Evolutionary conservation across 2,329 filamentous ascomycete species (phyloP), one percentile per base, ranked within the genome.

Genomic region (Diaporthe longicolla): DNA sequence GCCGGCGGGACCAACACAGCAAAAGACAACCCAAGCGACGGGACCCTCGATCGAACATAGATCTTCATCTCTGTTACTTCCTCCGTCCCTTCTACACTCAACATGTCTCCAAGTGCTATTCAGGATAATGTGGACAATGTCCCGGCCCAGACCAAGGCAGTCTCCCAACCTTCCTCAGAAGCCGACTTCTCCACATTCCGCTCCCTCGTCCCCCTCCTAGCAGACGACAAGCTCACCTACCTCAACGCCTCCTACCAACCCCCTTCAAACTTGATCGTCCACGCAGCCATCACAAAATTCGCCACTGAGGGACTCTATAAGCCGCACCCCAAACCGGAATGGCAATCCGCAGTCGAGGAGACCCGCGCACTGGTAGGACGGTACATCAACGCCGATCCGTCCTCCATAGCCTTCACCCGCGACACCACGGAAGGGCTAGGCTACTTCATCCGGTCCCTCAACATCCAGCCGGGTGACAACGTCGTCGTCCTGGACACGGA

Each of bases 391-490:
- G 76, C 81, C n/a, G 74, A 79, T 3, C 68, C 76, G 1, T 65
- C 76, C 0, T 72, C 76, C 2, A 76, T 83, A 21, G 78, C 80
- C 3, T 79, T 82, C 57, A 81, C 80, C 0, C 77, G 81, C 3
- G 81, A 83, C 63, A 82, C 82, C 0, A 83, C 82, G 1, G 82
- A 83, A 57, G 81, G 76, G 0, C 73, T 82, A 0, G 78, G 78
- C 3, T 73, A 70, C 40, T 82, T 83, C 71, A 79, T 81, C 52
- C 77, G 75, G 7, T 73, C 76, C 24, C 17, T 82, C 6, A 40
- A 48, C 1, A 77, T 82, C 35, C 11, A 71, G 3, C 71, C 74
- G 1, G 81, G 82, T 6, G 81, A 82, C 50, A 83, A 83, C 37
- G 79, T 82, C 9, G 79, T 82, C 5, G 69, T 81, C 0, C 68